Percentiles rank a stretch among this genome's conserved stretches.
Conservation (phyloP, 257 asterid species). For the Penstemon davidsonii region DNA sequence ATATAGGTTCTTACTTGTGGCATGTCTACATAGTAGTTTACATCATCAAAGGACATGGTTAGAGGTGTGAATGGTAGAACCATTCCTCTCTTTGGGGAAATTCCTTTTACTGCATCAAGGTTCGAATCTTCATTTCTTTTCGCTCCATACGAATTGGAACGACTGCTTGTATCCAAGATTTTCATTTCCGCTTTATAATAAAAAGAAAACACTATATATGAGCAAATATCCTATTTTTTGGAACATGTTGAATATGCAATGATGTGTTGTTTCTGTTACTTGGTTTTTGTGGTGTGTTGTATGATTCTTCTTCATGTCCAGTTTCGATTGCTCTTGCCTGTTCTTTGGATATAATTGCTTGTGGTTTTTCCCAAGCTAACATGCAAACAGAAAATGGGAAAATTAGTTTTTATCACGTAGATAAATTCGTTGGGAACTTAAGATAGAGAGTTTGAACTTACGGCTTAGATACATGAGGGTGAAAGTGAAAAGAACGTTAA, state of each 20-base stretch:
- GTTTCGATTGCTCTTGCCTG: background rate
- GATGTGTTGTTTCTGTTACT: too few species aligned
- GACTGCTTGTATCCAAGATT: too few species aligned
- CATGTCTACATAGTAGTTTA: conserved; percentile 36
- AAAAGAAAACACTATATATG: background rate
- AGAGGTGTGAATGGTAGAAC: conserved; percentile 39
- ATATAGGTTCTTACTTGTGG: conserved; percentile 23
- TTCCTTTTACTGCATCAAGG: too few species aligned
- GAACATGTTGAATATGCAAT: background rate
- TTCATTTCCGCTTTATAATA: background rate
- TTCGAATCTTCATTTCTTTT: too few species aligned
- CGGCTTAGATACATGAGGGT: conserved; percentile 30
- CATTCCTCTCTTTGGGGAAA: conserved; percentile 10
- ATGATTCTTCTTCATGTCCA: too few species aligned
- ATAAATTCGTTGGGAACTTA: too few species aligned
- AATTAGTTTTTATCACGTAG: too few species aligned
- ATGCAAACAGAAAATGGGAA: conserved; percentile 22
- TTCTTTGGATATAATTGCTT: conserved; percentile 21
- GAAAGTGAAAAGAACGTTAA: conserved; percentile 30
- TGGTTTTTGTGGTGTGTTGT: too few species aligned
- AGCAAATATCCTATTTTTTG: conserved; percentile 23
- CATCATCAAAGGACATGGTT: conserved; percentile 31
- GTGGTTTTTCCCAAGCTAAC: conserved; percentile 31
- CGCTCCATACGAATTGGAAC: too few species aligned
- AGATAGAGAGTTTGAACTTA: conserved; percentile 5